phyloP scores from a whole-genome alignment of 257 asterid species.

The Solanum ossicruentum region DNA sequence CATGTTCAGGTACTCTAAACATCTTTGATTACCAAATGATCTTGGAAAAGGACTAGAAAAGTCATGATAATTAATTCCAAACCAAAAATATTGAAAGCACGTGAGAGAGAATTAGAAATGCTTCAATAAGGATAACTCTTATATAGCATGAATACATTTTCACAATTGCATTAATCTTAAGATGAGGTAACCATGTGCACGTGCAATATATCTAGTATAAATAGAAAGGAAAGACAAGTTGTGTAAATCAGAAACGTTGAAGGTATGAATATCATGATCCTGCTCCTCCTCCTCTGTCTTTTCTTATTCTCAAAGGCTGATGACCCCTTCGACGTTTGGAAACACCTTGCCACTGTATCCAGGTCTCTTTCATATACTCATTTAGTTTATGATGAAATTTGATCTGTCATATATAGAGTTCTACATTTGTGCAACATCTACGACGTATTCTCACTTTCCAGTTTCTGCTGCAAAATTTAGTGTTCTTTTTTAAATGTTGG shows the following conservation, averaged over 20 bases:
- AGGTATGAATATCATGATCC: constrained; percentile 11
- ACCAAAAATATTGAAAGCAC: too few relatives aligned
- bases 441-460: not conserved
- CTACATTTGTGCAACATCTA: not conserved
- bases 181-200: too few relatives aligned
- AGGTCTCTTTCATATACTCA: constrained; percentile 23
- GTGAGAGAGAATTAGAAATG: too few relatives aligned
- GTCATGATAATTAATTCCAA: too few relatives aligned
- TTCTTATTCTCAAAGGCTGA: constrained; percentile 14
- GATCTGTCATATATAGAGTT: not conserved
- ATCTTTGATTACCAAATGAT: too few relatives aligned
- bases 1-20: too few relatives aligned
- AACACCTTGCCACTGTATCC: constrained; percentile 64
- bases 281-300: not conserved
- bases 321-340: constrained; percentile 61
- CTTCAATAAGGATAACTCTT: too few relatives aligned
- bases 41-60: too few relatives aligned
- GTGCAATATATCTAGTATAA: not conserved
- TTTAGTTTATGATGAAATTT: not conserved
- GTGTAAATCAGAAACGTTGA: not conserved
- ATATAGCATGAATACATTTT: too few relatives aligned
- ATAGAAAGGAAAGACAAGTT: not conserved
- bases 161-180: too few relatives aligned
- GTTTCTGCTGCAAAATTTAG: not conserved
- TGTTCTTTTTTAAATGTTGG: not conserved